Base-by-base conservation (phyloP, 192 early-diverging fungal genomes). In the Kickxella alabastrina region DNA sequence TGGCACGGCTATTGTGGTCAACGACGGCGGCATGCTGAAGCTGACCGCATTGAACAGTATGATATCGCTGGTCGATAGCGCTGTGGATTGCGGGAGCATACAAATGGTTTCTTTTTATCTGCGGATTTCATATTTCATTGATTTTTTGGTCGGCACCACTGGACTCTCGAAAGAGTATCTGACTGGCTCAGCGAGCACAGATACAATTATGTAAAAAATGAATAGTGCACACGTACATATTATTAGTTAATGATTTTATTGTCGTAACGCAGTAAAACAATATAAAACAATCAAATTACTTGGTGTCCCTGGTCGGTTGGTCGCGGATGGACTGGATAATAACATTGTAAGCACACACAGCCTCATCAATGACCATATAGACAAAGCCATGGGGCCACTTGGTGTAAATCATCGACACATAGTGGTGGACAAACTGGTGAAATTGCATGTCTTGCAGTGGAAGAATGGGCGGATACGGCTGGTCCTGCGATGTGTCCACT, bases 291-390 rank as follows among this genome's bases (percentile, higher is more conserved):
- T 22, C 41, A 22, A 21, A 0, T 21, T 44, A 13, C 3, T 44
- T 26, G 31, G 6, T 12, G 25, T 44, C 24, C 21, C 3, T 19
- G 24, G 6, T 27, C n/a, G 3, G 43, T 24, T 44, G 43, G 21
- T n/a, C 24, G 46, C 64, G 63, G 13, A 63, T 49, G n/a, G 31
- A 26, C 15, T 57, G 59, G 24, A 74, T 62, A 39, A 74, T 66
- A n/a, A 13, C 31, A 32, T 74, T 74, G 37, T 74, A 74, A 5
- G 57, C 54, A 0, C 52, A 51, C 6, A 67, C 59, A 1, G 70
- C 59, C 48, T 74, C 70, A 25, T 74, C 70, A 28, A 74, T 61
- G 8, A 74, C 70, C 70, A 74, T 74, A 42, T 74, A 67, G 10
- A 52, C 58, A 59, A 74, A 66, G 0, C 64, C 70, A 27, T 74